Conservation (phyloP, 441 rosid genomes). For the Mallotus japonicus region DNA sequence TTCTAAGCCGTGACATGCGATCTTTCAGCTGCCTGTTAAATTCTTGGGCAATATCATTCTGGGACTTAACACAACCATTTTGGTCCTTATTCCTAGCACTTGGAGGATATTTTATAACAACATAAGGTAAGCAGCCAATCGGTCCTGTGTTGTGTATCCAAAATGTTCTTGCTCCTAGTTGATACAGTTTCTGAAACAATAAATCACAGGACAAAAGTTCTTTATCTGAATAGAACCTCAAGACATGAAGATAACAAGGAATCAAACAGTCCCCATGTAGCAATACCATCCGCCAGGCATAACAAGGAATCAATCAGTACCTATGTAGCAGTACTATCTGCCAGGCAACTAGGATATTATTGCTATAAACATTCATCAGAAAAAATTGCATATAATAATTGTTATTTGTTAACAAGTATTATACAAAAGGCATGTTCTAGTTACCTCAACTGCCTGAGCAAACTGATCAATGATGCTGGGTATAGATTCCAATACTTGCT, state of each 20-base stretch:
- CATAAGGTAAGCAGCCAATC: constrained; percentile 24
- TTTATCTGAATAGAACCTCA: too few species aligned
- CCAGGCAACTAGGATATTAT: too few species aligned
- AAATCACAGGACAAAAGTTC: background rate
- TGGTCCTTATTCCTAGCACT: constrained; percentile 9
- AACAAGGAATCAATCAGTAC: too few species aligned
- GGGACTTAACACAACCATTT: constrained; percentile 23
- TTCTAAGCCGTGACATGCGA: constrained; percentile 1
- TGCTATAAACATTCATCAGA: too few species aligned
- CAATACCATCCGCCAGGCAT: too few species aligned
- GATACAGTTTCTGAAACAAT: constrained; percentile 14
- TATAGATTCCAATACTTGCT: constrained; percentile 54
- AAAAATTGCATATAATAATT: too few species aligned
- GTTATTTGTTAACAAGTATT: too few species aligned
- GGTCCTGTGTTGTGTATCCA: constrained; percentile 29
- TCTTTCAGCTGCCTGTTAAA: constrained; percentile 22
- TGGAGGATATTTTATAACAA: constrained; percentile 12
- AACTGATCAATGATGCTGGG: constrained; percentile 49
- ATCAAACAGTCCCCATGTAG: background rate
- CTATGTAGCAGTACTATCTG: too few species aligned
- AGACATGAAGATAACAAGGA: too few species aligned
- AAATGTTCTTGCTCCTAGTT: constrained; percentile 20
- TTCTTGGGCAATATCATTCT: constrained; percentile 24
- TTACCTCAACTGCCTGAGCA: constrained; percentile 53
- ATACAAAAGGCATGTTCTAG: background rate